Evolutionary conservation across 148 eudicot species (phyloP), one percentile per base, ranked within the genome.

Genomic region (Gaultheria prostrata): DNA sequence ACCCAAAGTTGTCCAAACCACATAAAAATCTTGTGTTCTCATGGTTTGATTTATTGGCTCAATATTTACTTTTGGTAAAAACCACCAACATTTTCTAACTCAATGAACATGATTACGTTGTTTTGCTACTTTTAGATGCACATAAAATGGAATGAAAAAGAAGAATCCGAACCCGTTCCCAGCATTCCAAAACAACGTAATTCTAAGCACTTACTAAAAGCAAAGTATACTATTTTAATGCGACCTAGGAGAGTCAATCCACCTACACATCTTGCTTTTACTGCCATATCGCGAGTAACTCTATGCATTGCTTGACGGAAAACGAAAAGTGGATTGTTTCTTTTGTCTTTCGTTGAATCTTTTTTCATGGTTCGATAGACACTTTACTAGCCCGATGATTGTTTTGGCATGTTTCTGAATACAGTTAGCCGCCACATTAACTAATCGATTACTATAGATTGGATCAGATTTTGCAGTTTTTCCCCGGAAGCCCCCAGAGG

Each of bases 141-240:
- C 59, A 2, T 39, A 35, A 43, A 73, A 35, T 32, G n/a, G 50
- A 73, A 43, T 72, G 13, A 8, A 77, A 50, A 26, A 35, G 48
- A 78, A 54, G 67, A 33, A 78, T 51, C 80, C 39, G 1, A 51
- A 28, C 33, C 80, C 2, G 4, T 20, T 48, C 48, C 49, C 35
- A 26, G 48, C 59, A 81, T 43, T 81, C 21, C 5, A 69, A 81
- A 70, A n/a, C n/a, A n/a, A n/a, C n/a, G n/a, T n/a, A 32, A 67
- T 45, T 3, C 48, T 26, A 3, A 20, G 53, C 82, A n/a, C 8
- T 14, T n/a, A 12, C 30, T 33, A 21, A 80, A 46, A 65, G 1
- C 48, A 20, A 20, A 63, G 75, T 4, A 80, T 80, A 33, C 21
- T 21, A 21, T 59, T 21, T 21, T 6, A 59, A 20, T 20, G 65